Evolutionary conservation across 1,284 basidiomycete species (phyloP), one percentile per base, ranked within the genome.

Genomic region (Wallemia ichthyophaga): DNA sequence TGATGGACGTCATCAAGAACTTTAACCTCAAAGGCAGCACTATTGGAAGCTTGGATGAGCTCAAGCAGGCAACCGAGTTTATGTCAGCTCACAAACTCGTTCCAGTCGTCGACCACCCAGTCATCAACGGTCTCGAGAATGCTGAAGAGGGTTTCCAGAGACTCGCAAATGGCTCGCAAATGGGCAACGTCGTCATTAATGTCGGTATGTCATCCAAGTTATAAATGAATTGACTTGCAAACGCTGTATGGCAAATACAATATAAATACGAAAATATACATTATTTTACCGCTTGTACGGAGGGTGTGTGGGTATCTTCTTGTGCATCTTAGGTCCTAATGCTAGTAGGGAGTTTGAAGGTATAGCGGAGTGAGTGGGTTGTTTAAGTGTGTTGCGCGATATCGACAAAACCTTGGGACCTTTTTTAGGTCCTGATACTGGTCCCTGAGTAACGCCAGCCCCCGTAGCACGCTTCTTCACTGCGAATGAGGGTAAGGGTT

Each of bases 31-130:
- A 25, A 64, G 67, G 69, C 3, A 66, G 82, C 0, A 85, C 82
- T 23, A 85, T 89, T 82, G 86, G 85, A 15, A 85, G 83, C n/a
- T 75, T 75, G 60, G 72, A 76, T 60, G 85, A 89, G 70, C 75
- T 89, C 60, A 67, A 74, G 59, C 76, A 79, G 31, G 82, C 82
- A 24, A 82, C 85, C 0, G 69, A 71, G 19, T 88, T 89, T 69
- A 69, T 87, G 27, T 71, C 73, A 2, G 67, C 78, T 64, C 79
- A 86, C 63, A 72, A 72, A 56, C 80, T 89, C 62, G 72, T 78
- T 1, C 85, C 85, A 1, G 71, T 81, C 57, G 76, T 89, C 2
- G 82, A 82, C n/a, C 75, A 78, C 59, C 24, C 55, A 13, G 75
- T 85, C 23, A 67, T 87, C 13, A 71, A 79, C 56, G 82, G 82